Conservation (phyloP, 1,284 basidiomycete species). For the Trametes hirsuta region DNA sequence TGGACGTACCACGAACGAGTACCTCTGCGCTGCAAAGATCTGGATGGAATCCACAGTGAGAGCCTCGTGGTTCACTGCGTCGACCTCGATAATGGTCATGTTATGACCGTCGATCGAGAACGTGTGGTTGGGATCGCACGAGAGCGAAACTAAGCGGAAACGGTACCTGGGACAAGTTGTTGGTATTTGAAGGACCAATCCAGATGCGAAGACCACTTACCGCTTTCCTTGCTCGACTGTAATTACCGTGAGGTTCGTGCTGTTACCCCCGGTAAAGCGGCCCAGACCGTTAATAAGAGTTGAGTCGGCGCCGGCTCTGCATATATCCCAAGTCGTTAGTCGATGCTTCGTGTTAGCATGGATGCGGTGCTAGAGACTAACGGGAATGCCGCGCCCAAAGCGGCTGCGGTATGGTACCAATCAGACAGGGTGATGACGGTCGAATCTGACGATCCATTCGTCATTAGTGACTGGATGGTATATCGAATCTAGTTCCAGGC, state of each 20-base stretch:
- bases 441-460: constrained; percentile 10
- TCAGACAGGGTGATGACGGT: constrained; percentile 32
- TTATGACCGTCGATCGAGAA: constrained; percentile 41
- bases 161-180: constrained; percentile 28
- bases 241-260: constrained; percentile 35
- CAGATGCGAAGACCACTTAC: constrained; percentile 2
- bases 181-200: not conserved
- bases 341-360: not conserved
- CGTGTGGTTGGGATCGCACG: constrained; percentile 35
- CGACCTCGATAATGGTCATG: constrained; percentile 41
- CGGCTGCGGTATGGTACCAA: constrained; percentile 29
- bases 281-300: constrained; percentile 58
- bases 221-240: constrained; percentile 38
- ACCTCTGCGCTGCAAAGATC: constrained; percentile 42
- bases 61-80: constrained; percentile 36
- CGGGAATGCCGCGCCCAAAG: constrained; percentile 15
- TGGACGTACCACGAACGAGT: constrained; percentile 38
- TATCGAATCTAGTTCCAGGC: not conserved
- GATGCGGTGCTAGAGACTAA: not conserved
- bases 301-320: constrained; percentile 20
- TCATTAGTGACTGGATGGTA: not conserved
- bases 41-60: constrained; percentile 35
- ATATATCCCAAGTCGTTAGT: not conserved
- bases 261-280: constrained; percentile 27
- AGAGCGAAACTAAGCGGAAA: constrained; percentile 53